Evolutionary conservation across 768 basidiomycete species (phyloP), one percentile per base, ranked within the genome.

Genomic region (Gymnopilus dilepis): DNA sequence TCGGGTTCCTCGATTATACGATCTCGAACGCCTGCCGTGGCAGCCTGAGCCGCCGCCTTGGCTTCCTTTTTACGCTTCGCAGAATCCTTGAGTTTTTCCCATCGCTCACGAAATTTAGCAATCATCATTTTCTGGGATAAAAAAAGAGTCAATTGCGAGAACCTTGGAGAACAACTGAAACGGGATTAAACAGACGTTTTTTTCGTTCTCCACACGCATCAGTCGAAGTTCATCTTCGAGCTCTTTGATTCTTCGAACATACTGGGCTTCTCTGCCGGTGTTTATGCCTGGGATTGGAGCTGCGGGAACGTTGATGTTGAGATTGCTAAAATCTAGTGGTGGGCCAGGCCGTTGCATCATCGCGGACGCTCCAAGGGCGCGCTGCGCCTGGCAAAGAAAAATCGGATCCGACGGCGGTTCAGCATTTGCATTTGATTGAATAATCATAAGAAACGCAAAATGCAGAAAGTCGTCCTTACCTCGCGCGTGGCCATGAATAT

Each of bases 61-160:
- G 87, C 88, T 69, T 91, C 90, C 72, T 93, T 91, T 77, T 94
- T 94, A 62, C 90, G 86, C 74, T 88, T 92, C 7, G 92, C 90
- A 26, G 90, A 90, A 69, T 95, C 94, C 72, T 95, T 95, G 59
- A 95, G 78, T 73, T 92, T 94, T 71, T 92, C 91, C 93, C 93
- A 95, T 40, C 91, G 83, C 75, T 94, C 93, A 26, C 90, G 85
- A 75, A 91, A 94, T 67, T 90, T 89, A 21, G 82, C 79, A 64
- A 94, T 92, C 84, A 92, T 90, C 11, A 85, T 79, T 86, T 89
- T 91, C 93, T 94, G 75, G 68, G 60, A 68, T 17, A 62, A 56
- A 59, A 54, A 53, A 48, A 43, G 37, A 58, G 67, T 55, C 69
- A 65, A 48, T 58, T 33, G 42, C 34, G 24, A 41, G 33, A 24